Conservation (phyloP, 371 early-diverging fungal genomes). For the Lichtheimia corymbifera region DNA sequence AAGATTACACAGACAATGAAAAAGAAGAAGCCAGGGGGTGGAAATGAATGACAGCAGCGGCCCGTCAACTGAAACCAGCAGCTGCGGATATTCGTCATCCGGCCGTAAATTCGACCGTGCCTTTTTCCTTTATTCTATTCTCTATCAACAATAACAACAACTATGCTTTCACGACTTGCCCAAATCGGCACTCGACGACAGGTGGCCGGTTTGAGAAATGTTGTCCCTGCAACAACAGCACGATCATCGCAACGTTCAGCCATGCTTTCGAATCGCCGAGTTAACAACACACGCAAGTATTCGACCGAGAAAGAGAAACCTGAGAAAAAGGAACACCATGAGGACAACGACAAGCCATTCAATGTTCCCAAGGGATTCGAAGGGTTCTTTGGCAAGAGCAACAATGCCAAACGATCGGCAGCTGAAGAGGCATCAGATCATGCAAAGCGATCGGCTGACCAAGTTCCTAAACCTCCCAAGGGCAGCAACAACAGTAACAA, state of each 20-base stretch:
- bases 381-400: conserved; percentile 41
- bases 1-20: no score
- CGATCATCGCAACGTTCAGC: not conserved
- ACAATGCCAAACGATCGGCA: conserved; percentile 4
- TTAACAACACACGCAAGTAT: conserved; percentile 4
- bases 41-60: no score
- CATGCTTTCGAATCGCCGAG: conserved; percentile 3
- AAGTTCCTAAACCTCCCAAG: conserved; percentile 13
- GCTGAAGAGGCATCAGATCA: conserved; percentile 11
- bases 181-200: conserved; percentile 9
- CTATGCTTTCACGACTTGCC: conserved; percentile 11
- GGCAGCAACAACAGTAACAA: conserved; percentile 9
- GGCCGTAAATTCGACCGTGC: no score
- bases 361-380: conserved; percentile 42
- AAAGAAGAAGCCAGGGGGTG: no score
- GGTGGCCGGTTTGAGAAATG: conserved; percentile 1
- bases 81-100: no score
- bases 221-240: not conserved
- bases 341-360: conserved; percentile 23
- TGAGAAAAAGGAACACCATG: conserved; percentile 26
- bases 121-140: no score
- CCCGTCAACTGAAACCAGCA: no score
- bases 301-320: conserved; percentile 13
- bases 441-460: conserved; percentile 13
- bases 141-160: no score